Percentiles rank a stretch among this genome's conserved stretches.
These are phyloP conservation scores for Paraconiothyrium sp. DNA, from an alignment of 2,329 filamentous ascomycete genomes.

Conservation along the genomic window DNA sequence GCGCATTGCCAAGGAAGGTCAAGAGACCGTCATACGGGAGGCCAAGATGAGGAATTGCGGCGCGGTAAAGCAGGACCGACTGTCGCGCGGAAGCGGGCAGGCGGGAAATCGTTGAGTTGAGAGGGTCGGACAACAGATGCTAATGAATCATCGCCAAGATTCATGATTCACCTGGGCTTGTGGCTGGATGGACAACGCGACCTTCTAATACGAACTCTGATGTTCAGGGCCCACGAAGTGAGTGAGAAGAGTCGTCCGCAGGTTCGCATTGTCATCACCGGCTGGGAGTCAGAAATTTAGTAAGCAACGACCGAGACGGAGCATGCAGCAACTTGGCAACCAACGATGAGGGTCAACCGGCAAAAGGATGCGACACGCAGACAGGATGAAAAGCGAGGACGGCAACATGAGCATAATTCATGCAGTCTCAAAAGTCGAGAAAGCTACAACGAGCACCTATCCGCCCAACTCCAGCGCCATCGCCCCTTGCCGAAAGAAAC, in stretches of 20 bases:
- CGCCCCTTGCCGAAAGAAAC: too few relatives aligned
- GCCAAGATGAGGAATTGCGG: not conserved
- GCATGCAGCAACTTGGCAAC: too few relatives aligned
- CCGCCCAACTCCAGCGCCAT: too few relatives aligned
- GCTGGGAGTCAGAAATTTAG: too few relatives aligned
- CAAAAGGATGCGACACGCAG: too few relatives aligned
- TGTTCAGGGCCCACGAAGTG: not conserved
- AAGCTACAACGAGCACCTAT: too few relatives aligned
- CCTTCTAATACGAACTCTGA: not conserved
- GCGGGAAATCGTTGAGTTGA: not conserved
- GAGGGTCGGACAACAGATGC: not conserved
- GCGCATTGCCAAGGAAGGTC: not conserved
- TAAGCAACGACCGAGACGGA: too few relatives aligned
- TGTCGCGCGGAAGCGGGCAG: not conserved
- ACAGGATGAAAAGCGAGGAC: too few relatives aligned
- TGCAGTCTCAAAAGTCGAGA: too few relatives aligned
- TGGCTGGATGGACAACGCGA: not conserved
- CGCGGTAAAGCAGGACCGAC: constrained; percentile 7
- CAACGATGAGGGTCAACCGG: too few relatives aligned
- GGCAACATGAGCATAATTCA: too few relatives aligned
- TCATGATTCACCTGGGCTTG: not conserved
- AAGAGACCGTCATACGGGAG: not conserved
- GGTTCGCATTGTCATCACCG: too few relatives aligned
- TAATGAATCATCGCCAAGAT: constrained; percentile 14
- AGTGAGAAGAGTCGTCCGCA: not conserved